These are phyloP conservation scores for Hemerocallis citrina DNA, from an alignment of 106 monocot genomes.

Conservation along the genomic window DNA sequence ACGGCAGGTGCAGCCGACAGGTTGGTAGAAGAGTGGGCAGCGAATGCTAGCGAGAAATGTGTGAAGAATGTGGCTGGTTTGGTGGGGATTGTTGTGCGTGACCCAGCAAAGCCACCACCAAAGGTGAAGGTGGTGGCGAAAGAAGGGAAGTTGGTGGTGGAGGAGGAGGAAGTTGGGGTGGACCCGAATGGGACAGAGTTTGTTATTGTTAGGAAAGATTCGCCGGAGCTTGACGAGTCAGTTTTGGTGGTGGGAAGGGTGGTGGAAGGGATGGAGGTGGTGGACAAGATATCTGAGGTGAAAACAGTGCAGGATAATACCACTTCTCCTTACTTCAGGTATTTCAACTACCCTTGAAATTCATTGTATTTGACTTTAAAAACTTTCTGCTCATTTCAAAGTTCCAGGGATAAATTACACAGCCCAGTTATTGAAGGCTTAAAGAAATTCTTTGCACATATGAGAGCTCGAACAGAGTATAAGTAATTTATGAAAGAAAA, in stretches of 20 bases:
- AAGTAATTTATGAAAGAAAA: too few relatives aligned
- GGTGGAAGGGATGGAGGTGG: constrained; percentile 45
- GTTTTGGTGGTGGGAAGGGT: constrained; percentile 44
- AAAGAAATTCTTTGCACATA: too few relatives aligned
- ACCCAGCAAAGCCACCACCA: constrained; percentile 28
- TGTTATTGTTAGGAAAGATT: constrained; percentile 38
- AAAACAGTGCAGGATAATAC: constrained; percentile 51
- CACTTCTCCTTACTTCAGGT: constrained; percentile 63
- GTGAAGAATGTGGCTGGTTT: constrained; percentile 30
- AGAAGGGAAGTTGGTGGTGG: constrained; percentile 43
- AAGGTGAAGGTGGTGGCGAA: constrained; percentile 42
- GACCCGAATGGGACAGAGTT: constrained; percentile 61
- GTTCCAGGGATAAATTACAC: too few relatives aligned
- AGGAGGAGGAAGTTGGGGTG: constrained; percentile 34
- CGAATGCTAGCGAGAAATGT: constrained; percentile 8
- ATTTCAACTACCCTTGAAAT: too few relatives aligned
- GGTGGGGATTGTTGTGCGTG: constrained; percentile 42
- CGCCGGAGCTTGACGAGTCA: constrained; percentile 34
- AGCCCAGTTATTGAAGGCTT: too few relatives aligned
- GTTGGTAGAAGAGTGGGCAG: constrained; percentile 32
- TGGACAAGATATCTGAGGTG: constrained; percentile 34
- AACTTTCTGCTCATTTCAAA: too few relatives aligned
- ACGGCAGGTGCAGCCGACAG: constrained; percentile 1
- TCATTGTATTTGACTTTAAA: too few relatives aligned
- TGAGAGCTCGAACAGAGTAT: too few relatives aligned